Base-by-base conservation (phyloP, 768 basidiomycete genomes). In the Phylloporus rhodoxanthus region DNA sequence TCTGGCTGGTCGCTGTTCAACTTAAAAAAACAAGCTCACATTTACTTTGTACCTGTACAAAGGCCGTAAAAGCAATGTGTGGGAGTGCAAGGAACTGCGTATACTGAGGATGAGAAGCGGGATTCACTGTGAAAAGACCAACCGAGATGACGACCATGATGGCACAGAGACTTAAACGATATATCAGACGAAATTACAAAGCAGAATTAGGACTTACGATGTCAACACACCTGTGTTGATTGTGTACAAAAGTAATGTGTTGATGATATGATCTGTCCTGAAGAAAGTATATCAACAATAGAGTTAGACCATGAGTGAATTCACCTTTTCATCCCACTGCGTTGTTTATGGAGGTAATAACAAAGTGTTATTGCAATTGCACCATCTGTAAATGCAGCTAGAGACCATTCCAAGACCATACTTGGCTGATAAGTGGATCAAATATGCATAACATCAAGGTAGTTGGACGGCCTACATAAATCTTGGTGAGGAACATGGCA, bases 21-120 rank as follows among this genome's bases (percentile, higher is more conserved):
- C 30, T 13, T 2, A 17, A 23, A 25, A 1, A 29, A 4, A 23
- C 33, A 2, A 2, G n/a, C 56, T 42, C 28, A 57, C 57, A 7
- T 57, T 50, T 47, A 13, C 55, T 57, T 19, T 57, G 51, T 13
- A 53, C 55, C 21, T 57, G 57, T 5, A 57, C 38, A 28, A 57
- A 57, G 7, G 40, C 48, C 14, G 51, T 37, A 34, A 50, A 57
- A 2, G 34, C 50, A 29, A 50, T 30, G 30, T 17, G 34, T 4
- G 48, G 37, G 25, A 57, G 30, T 20, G 17, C 11, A 5, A 57
- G 33, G 30, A 43, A 57, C 55, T 57, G 38, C 9, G 14, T 10
- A 8, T 10, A 9, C 0, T 39, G 15, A 47, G 28, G n/a, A n/a
- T 9, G n/a, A 1, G 13, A 17, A 9, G n/a, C 17, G 1, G 15